A percentile compares a stretch with the other conserved stretches of the same genome.
Evolutionary conservation across 208 protist genomes (phyloP).

Genomic region (Trypanosoma grayi): DNA sequence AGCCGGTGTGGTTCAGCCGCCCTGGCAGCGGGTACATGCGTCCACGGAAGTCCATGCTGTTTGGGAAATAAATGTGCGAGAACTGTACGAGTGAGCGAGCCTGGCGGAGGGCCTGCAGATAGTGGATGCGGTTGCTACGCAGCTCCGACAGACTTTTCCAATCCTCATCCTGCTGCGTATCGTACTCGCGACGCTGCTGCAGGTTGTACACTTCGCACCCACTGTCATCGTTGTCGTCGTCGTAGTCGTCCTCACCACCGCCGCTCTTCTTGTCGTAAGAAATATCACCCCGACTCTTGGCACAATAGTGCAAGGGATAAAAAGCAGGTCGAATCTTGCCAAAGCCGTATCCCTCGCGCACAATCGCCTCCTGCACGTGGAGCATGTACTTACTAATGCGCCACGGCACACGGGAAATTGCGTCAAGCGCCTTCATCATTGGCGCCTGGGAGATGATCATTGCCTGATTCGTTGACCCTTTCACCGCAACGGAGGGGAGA

Average conservation of each 20-base stretch:
- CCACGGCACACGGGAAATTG: slow-evolving; percentile 89
- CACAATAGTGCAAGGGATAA: slow-evolving; percentile 85
- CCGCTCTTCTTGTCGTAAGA: slow-evolving; percentile 8
- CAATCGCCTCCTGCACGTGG: slow-evolving; percentile 91
- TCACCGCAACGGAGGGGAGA: slow-evolving; percentile 85
- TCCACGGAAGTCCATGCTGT: slow-evolving; percentile 98
- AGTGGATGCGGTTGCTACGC: slow-evolving; percentile 86
- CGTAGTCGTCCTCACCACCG: neutral
- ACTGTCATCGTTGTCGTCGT: slow-evolving; percentile 31
- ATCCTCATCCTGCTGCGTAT: slow-evolving; percentile 69
- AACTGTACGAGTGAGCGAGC: slow-evolving; percentile 87
- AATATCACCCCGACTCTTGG: slow-evolving; percentile 62
- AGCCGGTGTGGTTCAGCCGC: slow-evolving; percentile 97
- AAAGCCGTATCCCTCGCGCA: slow-evolving; percentile 90
- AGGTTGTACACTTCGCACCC: slow-evolving; percentile 62
- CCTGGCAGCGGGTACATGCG: slow-evolving; percentile 98
- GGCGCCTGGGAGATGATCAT: slow-evolving; percentile 91
- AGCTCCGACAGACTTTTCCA: slow-evolving; percentile 82
- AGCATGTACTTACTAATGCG: slow-evolving; percentile 93
- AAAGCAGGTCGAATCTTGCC: slow-evolving; percentile 88
- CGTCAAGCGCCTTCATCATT: slow-evolving; percentile 90
- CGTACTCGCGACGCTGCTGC: slow-evolving; percentile 51
- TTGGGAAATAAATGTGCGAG: slow-evolving; percentile 97
- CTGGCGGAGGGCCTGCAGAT: slow-evolving; percentile 88
- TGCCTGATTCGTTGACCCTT: slow-evolving; percentile 83